Evolutionary conservation across 345 rosid genomes (phyloP).

Genomic region (Rhodamnia argentea): DNA sequence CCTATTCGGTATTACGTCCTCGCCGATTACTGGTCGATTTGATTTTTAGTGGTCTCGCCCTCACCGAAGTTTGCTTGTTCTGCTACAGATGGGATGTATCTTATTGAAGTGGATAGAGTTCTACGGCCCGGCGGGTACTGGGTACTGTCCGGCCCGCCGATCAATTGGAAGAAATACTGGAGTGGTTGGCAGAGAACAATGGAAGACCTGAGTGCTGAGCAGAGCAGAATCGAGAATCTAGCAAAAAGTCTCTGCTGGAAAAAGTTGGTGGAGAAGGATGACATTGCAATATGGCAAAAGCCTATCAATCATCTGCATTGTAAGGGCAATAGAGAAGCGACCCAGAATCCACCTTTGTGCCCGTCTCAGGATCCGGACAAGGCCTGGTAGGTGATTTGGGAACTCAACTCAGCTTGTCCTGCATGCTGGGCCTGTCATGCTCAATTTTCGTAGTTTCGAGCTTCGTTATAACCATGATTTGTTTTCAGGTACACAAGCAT

Average conservation of each 20-base stretch:
- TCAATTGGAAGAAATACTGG: slow-evolving; percentile 44
- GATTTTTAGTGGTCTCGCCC: not conserved
- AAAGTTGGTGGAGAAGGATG: slow-evolving; percentile 36
- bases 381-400: slow-evolving; percentile 2
- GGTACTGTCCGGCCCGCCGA: slow-evolving; percentile 68
- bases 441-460: not conserved
- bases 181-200: slow-evolving; percentile 42
- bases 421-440: not conserved
- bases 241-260: slow-evolving; percentile 53
- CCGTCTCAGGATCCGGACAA: slow-evolving; percentile 8
- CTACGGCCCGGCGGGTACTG: slow-evolving; percentile 69
- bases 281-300: slow-evolving; percentile 63
- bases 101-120: slow-evolving; percentile 57
- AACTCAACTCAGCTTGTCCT: not conserved
- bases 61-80: not conserved
- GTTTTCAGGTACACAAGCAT: slow-evolving; percentile 41
- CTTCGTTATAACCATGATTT: not conserved
- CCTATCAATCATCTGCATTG: slow-evolving; percentile 50
- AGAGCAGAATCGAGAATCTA: slow-evolving; percentile 23
- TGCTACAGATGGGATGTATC: slow-evolving; percentile 39
- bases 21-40: not conserved
- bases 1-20: slow-evolving; percentile 15
- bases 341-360: slow-evolving; percentile 35
- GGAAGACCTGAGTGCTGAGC: slow-evolving; percentile 41
- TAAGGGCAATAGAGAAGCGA: slow-evolving; percentile 11